These are phyloP conservation scores for Thraustotheca clavata DNA, from an alignment of 352 stramenopile genomes.

Conservation along the genomic window DNA sequence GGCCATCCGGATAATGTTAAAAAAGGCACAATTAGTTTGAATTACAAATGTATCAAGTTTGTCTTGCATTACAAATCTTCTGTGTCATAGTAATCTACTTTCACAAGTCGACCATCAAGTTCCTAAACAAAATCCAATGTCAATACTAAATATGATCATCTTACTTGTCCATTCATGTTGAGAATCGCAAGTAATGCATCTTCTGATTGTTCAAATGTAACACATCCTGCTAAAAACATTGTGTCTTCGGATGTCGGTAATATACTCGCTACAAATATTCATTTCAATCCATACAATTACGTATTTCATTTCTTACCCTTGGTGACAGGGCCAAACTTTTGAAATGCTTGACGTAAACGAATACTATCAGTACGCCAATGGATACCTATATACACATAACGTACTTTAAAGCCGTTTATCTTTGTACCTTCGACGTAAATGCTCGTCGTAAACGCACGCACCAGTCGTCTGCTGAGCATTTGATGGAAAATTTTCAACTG, in stretches of 20 bases:
- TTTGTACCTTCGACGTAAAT: conserved; percentile 20
- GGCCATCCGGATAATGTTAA: conserved; percentile 7
- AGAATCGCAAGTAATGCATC: conserved; percentile 18
- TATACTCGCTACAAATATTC: background rate
- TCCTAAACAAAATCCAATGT: background rate
- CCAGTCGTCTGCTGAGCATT: background rate
- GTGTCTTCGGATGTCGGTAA: background rate
- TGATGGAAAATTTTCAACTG: background rate
- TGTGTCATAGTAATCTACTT: conserved; percentile 19
- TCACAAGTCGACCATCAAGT: conserved; percentile 15
- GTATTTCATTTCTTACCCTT: background rate
- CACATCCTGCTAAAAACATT: conserved; percentile 9
- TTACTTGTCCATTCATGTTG: conserved; percentile 18
- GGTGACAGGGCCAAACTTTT: conserved; percentile 13
- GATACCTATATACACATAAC: conserved; percentile 5
- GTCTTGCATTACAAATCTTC: background rate
- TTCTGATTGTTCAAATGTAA: conserved; percentile 17
- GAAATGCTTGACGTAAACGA: conserved; percentile 11
- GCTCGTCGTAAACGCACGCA: conserved; percentile 12
- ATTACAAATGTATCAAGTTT: background rate
- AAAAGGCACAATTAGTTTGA: background rate
- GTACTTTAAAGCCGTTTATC: background rate
- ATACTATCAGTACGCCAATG: conserved; percentile 11
- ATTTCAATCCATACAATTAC: background rate
- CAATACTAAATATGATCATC: background rate